phyloP scores from a whole-genome alignment of 2,329 filamentous ascomycete genomes.

The Cercospora brassicicola region DNA sequence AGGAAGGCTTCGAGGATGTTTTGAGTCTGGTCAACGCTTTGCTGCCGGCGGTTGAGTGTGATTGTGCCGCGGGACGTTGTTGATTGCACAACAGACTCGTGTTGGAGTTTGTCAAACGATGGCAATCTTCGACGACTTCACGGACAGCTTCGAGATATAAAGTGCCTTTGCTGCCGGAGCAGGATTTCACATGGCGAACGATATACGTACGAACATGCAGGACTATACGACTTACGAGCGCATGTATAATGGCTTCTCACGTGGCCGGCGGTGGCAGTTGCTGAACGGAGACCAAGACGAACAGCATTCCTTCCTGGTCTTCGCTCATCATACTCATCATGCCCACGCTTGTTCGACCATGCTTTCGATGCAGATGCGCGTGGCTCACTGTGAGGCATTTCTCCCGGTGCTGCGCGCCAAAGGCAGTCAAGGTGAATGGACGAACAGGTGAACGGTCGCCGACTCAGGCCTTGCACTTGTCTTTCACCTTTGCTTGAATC shows the following conservation, averaged over 20 bases:
- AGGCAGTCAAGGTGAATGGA: too few species aligned
- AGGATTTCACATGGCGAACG: too few species aligned
- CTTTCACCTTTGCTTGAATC: too few species aligned
- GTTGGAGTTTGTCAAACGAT: neutral
- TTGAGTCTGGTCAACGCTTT: neutral
- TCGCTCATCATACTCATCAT: neutral
- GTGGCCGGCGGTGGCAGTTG: too few species aligned
- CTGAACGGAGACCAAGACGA: too few species aligned
- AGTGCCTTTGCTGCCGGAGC: neutral
- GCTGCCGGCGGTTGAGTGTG: neutral
- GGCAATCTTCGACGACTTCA: neutral
- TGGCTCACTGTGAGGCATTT: too few species aligned
- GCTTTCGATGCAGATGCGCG: too few species aligned
- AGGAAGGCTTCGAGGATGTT: neutral
- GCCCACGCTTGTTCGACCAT: neutral
- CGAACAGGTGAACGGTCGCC: too few species aligned
- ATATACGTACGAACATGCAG: too few species aligned
- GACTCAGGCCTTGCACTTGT: too few species aligned
- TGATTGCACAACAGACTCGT: neutral
- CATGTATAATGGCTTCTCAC: neutral
- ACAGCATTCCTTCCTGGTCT: too few species aligned
- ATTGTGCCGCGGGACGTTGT: neutral
- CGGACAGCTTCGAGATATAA: neutral
- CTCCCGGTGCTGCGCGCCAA: too few species aligned
- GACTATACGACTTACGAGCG: neutral